These are phyloP conservation scores for Pseudogymnoascus destructans DNA, from an alignment of 2,329 filamentous ascomycete genomes.

Conservation along the genomic window DNA sequence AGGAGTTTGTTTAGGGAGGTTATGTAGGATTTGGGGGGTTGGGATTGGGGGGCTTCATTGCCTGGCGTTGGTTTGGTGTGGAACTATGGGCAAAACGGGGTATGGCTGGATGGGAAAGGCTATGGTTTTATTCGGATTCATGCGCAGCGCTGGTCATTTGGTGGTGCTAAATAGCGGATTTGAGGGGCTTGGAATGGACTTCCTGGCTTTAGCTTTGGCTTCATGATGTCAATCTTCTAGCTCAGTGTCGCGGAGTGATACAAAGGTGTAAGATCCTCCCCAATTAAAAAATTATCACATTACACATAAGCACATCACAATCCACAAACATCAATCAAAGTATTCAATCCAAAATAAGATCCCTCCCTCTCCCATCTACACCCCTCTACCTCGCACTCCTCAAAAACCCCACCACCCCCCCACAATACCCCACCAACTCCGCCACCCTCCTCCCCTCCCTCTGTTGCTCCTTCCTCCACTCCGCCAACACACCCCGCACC, in stretches of 20 bases:
- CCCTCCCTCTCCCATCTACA: not conserved
- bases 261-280: not conserved
- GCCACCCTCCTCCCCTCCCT: constrained; percentile 58
- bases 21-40: constrained; percentile 33
- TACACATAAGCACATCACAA: not conserved
- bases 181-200: not conserved
- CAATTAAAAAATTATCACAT: not conserved
- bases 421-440: constrained; percentile 72
- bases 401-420: constrained; percentile 73
- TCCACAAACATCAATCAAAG: not conserved
- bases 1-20: constrained; percentile 59
- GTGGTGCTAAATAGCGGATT: not conserved
- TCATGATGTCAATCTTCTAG: not conserved
- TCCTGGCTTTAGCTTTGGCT: not conserved
- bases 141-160: not conserved
- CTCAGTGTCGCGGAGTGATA: not conserved
- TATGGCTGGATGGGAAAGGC: not conserved
- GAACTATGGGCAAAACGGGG: not conserved
- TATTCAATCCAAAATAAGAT: not conserved
- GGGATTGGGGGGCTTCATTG: not conserved
- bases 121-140: not conserved
- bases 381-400: constrained; percentile 35
- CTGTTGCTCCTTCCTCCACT: constrained; percentile 63
- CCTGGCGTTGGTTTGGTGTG: not conserved
- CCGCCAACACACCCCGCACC: constrained; percentile 45